Evolutionary conservation across 192 early-diverging fungal species (phyloP).

Genomic region (Podila epicladia): DNA sequence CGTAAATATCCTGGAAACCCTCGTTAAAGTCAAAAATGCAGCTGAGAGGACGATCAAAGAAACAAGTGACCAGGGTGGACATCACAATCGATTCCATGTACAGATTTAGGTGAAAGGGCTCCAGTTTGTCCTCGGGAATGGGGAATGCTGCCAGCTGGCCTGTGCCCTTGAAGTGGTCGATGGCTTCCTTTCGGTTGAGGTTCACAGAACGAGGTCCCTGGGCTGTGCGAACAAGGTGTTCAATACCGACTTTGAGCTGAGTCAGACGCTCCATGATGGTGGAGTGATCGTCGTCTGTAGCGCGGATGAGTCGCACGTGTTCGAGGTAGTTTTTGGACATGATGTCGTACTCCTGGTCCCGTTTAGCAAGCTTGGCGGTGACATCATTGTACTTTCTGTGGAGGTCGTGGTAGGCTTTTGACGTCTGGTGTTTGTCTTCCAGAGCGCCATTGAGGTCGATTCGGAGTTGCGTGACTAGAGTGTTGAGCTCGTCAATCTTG

Average conservation of each 20-base stretch:
- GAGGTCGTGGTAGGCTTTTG: conserved; percentile 12
- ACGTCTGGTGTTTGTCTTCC: background rate
- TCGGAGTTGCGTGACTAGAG: conserved; percentile 1
- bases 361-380: conserved; percentile 18
- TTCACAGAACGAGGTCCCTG: conserved; percentile 33
- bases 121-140: conserved; percentile 7
- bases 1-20: conserved; percentile 38
- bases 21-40: conserved; percentile 42
- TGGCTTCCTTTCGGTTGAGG: conserved; percentile 23
- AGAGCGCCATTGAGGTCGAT: conserved; percentile 10
- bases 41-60: conserved; percentile 39
- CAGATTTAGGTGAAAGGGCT: conserved; percentile 40
- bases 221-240: conserved; percentile 34
- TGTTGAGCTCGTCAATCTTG: conserved; percentile 29
- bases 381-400: conserved; percentile 13
- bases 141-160: conserved; percentile 23
- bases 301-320: conserved; percentile 35
- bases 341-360: conserved; percentile 31
- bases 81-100: conserved; percentile 43
- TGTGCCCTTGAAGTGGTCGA: conserved; percentile 21
- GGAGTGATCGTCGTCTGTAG: conserved; percentile 47
- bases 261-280: conserved; percentile 32
- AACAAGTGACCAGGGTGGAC: conserved; percentile 11
- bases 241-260: conserved; percentile 27
- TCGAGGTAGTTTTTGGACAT: conserved; percentile 52